Base-by-base conservation (phyloP, 2,329 filamentous ascomycete genomes). In the Anthostomella pinea region DNA sequence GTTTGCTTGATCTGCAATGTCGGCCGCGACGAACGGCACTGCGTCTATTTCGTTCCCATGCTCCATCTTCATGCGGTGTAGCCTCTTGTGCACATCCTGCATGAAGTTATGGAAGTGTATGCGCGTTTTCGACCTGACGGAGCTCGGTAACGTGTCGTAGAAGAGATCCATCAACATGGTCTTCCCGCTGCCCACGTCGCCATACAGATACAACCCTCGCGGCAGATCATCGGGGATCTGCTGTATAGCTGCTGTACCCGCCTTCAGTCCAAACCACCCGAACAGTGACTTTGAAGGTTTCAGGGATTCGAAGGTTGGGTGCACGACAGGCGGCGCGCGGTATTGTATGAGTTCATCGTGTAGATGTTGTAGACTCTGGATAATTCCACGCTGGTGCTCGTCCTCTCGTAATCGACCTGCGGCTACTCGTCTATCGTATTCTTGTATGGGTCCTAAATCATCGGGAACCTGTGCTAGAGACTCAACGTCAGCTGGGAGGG, bases 71-170 rank as follows among this genome's bases (percentile, higher is more conserved):
- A 95, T 83, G 58, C 80, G 81, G 68, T 97, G 93, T 54, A 97
- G 69, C 43, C 91, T 77, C 62, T 84, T 88, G 67, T 98, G 93
- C 31, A 97, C 85, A 62, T 95, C 87, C 64, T 97, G 93, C 93
- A 98, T 98, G 70, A 98, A 98, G 63, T 95, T 95, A 70, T 97
- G 89, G 66, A 98, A 98, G 69, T 98, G 93, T 56, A 98, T 96
- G 30, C 93, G 77, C 30, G 84, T 94, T 69, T 95, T 96, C 20
- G 81, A 79, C 39, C 73, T 76, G 48, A 97, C 89, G 41, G 84
- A 83, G 11, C 70, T 62, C 0, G 93, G 93, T 15, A 97, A 70
- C 0, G 91, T 96, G 48, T 97, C 90, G 68, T 90, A 95, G 64
- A 97, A 96, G 32, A 98, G 72, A 60, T 98, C 91, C 93, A 98